Base-by-base conservation (phyloP, 768 basidiomycete genomes). In the Kwoniella mangroviensis region DNA sequence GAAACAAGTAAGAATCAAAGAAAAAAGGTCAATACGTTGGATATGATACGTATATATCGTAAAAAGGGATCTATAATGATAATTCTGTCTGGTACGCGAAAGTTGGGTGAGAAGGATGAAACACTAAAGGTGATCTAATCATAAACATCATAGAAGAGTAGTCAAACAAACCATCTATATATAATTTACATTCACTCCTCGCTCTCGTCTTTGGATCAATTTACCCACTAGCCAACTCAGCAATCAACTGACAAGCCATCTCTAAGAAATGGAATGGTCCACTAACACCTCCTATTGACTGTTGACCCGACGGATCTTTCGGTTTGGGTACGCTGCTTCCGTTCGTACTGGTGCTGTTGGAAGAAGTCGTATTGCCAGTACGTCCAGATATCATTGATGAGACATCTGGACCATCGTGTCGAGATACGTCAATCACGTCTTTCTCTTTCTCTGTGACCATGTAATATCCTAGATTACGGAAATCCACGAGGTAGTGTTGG, bases 381-480 rank as follows among this genome's bases (percentile, higher is more conserved):
- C 41, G 34, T 9, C 59, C 59, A 13, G 56, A 63, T 19, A 69
- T 22, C 41, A 53, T 64, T 12, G 68, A 69, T 3, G 68, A 57
- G 0, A 22, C n/a, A 5, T 41, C 21, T 4, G 26, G 26, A 9
- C 61, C 55, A 21, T 69, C 68, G 1, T 12, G 68, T 11, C 68
- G 61, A 9, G 68, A 69, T 4, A 64, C 68, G 49, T 69, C 68
- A 3, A 60, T 61, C 2, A 69, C 68, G 34, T 64, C 62, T 24
- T 34, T 34, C 42, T 69, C 72, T 24, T 75, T 70, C 4, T 73
- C 71, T 15, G 69, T 65, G 17, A 82, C 78, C 7, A 75, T 70
- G 84, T 98, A 97, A 62, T 94, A 92, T 81, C 93, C 94, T 83
- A 97, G 93, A 85, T 98, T 95, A 76, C 97, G 91, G 84, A 99